Evolutionary conservation across 2,329 filamentous ascomycete genomes (phyloP).

Genomic region (Botryotinia globosa): DNA sequence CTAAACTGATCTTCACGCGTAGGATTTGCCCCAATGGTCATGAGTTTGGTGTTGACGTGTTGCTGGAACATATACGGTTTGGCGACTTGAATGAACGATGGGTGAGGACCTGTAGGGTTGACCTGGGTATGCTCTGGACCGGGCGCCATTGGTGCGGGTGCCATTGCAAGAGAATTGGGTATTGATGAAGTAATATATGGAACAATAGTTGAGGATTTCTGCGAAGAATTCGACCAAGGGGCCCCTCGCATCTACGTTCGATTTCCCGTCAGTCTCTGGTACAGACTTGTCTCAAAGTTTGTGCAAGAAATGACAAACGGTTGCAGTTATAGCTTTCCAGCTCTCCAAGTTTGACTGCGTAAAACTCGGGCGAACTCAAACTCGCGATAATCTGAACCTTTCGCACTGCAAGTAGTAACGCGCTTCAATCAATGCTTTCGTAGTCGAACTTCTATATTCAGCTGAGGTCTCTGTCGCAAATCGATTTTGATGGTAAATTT

Average conservation of each 20-base stretch:
- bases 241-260: not conserved
- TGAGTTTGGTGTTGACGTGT: constrained; percentile 70
- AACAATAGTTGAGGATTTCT: not conserved
- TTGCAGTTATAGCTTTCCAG: constrained; percentile 5
- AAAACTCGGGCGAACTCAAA: not conserved
- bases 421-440: not conserved
- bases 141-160: constrained; percentile 28
- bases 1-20: constrained; percentile 77
- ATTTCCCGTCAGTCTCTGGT: not conserved
- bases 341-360: constrained; percentile 1
- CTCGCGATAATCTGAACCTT: not conserved
- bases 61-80: constrained; percentile 80
- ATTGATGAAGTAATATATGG: not conserved
- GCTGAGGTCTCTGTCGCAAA: not conserved
- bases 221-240: not conserved
- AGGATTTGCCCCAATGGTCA: constrained; percentile 66
- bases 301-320: constrained; percentile 5
- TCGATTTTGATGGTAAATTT: not conserved
- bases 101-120: constrained; percentile 33
- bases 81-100: constrained; percentile 41
- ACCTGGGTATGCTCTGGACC: constrained; percentile 16
- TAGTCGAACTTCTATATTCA: constrained; percentile 5
- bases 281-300: not conserved
- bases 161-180: not conserved
- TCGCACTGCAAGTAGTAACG: constrained; percentile 1